Evolutionary conservation across 805 yeast species (phyloP).

Genomic region (Saturnispora zaruensis): DNA sequence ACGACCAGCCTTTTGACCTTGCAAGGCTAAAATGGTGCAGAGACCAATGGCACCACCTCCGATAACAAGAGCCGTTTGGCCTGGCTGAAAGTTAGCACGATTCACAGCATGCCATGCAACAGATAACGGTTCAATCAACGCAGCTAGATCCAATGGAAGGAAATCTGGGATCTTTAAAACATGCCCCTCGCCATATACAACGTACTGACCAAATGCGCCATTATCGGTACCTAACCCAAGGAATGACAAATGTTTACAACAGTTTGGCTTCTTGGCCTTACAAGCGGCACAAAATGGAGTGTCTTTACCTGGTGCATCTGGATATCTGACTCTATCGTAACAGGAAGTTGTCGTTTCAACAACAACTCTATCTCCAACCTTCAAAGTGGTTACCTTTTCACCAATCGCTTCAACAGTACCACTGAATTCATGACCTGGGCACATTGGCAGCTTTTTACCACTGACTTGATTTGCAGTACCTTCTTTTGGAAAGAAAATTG

Average conservation of each 20-base stretch:
- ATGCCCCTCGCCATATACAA: slow-evolving; percentile 31
- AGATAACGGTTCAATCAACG: slow-evolving; percentile 48
- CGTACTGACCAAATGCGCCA: slow-evolving; percentile 38
- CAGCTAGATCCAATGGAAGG: slow-evolving; percentile 33
- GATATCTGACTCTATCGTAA: slow-evolving; percentile 27
- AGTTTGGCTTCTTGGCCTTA: slow-evolving; percentile 35
- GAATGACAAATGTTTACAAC: slow-evolving; percentile 36
- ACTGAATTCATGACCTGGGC: slow-evolving; percentile 32
- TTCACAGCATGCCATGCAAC: slow-evolving; percentile 56
- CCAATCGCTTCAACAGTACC: slow-evolving; percentile 35
- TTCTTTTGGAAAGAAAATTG: slow-evolving; percentile 40
- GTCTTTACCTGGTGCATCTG: slow-evolving; percentile 24
- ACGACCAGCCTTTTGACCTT: slow-evolving; percentile 39
- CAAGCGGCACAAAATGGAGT: slow-evolving; percentile 36
- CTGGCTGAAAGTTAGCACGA: slow-evolving; percentile 35
- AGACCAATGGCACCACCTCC: slow-evolving; percentile 62
- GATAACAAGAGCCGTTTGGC: slow-evolving; percentile 40
- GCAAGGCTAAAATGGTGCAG: slow-evolving; percentile 45
- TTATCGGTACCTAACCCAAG: slow-evolving; percentile 42
- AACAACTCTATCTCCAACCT: slow-evolving; percentile 51
- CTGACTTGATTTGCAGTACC: slow-evolving; percentile 30
- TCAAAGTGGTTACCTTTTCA: slow-evolving; percentile 32
- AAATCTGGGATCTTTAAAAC: slow-evolving; percentile 27
- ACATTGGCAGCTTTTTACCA: slow-evolving; percentile 28
- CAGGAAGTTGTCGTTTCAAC: slow-evolving; percentile 55